phyloP scores from a whole-genome alignment of 805 yeast species.

The Ogataea glucozyma region DNA sequence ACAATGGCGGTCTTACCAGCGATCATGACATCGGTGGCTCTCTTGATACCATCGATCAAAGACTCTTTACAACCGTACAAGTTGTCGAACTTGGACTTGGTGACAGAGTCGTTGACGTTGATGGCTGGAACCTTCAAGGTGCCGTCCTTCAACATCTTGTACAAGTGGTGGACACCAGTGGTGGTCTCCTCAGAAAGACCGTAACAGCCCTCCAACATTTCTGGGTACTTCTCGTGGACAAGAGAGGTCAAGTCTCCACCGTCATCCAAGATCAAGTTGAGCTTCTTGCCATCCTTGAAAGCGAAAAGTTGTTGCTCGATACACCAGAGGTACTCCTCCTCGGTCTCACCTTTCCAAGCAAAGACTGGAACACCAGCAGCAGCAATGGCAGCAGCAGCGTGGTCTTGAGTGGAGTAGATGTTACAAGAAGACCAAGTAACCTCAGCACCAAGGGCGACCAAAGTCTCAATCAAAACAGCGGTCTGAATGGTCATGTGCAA shows the following conservation, averaged over 20 bases:
- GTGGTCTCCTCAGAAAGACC: conserved; percentile 99
- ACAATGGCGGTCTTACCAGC: conserved; percentile 99
- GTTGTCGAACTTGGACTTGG: conserved; percentile 99
- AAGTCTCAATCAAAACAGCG: conserved; percentile 97
- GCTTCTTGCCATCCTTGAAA: conserved; percentile 92
- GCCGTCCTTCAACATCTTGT: conserved; percentile 90
- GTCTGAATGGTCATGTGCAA: conserved; percentile 99
- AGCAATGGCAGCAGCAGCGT: conserved; percentile 99
- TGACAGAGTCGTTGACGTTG: conserved; percentile 97
- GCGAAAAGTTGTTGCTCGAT: conserved; percentile 98
- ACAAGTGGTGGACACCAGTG: conserved; percentile 99
- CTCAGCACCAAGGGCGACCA: conserved; percentile 97
- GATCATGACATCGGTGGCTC: conserved; percentile 99
- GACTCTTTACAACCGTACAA: conserved; percentile 99
- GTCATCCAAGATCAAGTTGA: conserved; percentile 96
- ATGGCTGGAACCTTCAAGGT: conserved; percentile 97
- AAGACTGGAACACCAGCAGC: conserved; percentile 99
- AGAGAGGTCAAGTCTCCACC: conserved; percentile 98
- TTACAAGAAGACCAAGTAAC: conserved; percentile 99
- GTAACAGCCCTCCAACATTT: conserved; percentile 90
- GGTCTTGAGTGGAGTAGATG: conserved; percentile 99
- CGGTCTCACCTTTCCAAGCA: conserved; percentile 99
- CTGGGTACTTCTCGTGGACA: conserved; percentile 98
- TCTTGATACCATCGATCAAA: conserved; percentile 96
- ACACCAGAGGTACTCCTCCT: conserved; percentile 99